Base-by-base conservation (phyloP, 768 basidiomycete genomes). In the Goffeauzyma gilvescens region DNA sequence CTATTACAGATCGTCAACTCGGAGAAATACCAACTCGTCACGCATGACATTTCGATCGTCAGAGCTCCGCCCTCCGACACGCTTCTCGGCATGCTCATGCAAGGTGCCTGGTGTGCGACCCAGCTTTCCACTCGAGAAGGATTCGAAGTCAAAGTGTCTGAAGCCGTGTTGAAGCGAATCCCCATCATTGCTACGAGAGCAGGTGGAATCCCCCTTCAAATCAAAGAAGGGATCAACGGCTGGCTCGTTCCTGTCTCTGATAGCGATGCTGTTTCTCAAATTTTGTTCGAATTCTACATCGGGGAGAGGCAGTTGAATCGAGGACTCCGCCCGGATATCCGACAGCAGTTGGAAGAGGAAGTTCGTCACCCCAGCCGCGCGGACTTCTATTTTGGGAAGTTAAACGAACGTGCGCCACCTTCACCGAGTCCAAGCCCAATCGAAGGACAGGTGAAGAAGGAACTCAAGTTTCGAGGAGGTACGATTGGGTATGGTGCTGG, bases 61-160 rank as follows among this genome's bases (percentile, higher is more conserved):
- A 72, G 68, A 74, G 59, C 63, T 75, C 60, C 84, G 73, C 86
- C 87, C 28, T 49, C 17, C 22, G 46, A 54, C 33, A 38, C 55
- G 77, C 79, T 90, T 38, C 71, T 95, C 46, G 86, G 90, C 51
- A 78, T 80, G 7, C 71, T 93, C 53, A 74, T 93, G 73, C 76
- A 80, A 40, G 89, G 87, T 52, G 73, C 82, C 33, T 78, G 81
- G 68, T 78, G 89, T 45, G 86, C 82, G 4, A 72, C 85, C 37
- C 89, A 95, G 63, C 75, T 95, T 33, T 86, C 83, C 39, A 79
- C 81, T 33, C 79, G 86, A 44, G 89, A 95, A 67, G 89, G 89
- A 22, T 95, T 93, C 66, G 89, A 95, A 59, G 84, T 95, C 66
- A 95, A 95, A 64, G 86, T 89, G 38, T 86, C 84, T 35, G 59